Percentiles rank a stretch among this genome's conserved stretches.
phyloP scores from a whole-genome alignment of 257 asterid species.

The Solanum megistacrolobum region DNA sequence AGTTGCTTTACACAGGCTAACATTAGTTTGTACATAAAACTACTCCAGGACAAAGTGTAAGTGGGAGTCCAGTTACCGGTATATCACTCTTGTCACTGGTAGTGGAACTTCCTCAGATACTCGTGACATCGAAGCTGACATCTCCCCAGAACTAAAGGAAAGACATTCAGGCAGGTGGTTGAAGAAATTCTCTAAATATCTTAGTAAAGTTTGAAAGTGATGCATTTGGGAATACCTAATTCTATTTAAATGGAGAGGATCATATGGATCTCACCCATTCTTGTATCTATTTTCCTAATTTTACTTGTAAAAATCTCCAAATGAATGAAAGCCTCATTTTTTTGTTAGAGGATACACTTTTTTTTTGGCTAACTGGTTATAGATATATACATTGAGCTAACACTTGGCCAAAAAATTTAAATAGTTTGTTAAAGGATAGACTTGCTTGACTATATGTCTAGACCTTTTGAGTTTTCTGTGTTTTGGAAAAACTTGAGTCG shows the following conservation, averaged over 20 bases:
- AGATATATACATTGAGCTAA: background rate
- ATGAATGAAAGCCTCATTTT: background rate
- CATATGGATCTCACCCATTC: background rate
- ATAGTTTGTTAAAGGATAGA: background rate
- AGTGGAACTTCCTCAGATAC: background rate
- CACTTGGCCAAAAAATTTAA: background rate
- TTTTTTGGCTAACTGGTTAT: background rate
- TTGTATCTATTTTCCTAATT: background rate
- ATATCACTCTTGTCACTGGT: background rate
- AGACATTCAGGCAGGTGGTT: background rate
- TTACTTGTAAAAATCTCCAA: background rate
- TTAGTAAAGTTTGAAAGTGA: background rate
- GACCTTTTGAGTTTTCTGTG: background rate
- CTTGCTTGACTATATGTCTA: background rate
- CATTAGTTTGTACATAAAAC: background rate
- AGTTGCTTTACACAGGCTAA: background rate
- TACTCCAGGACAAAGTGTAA: background rate
- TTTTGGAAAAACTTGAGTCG: background rate
- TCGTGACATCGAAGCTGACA: background rate
- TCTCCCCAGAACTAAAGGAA: background rate
- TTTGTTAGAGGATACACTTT: background rate
- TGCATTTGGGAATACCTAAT: background rate
- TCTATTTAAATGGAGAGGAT: background rate
- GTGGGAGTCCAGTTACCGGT: background rate
- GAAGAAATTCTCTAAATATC: background rate